These are phyloP conservation scores for Pythium sukuiense DNA, from an alignment of 352 stramenopile species.

Conservation along the genomic window DNA sequence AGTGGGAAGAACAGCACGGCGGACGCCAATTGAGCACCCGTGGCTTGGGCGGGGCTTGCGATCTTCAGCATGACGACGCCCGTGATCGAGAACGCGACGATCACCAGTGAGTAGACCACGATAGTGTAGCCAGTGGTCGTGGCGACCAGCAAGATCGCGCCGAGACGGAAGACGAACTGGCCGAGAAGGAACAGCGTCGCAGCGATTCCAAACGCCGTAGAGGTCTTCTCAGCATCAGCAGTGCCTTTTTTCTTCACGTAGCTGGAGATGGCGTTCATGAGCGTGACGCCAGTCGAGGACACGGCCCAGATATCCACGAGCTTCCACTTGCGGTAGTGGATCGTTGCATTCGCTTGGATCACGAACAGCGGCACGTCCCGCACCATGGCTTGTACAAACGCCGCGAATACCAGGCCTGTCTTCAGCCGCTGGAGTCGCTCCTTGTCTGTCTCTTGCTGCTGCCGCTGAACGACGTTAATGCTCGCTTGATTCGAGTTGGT, in stretches of 20 bases:
- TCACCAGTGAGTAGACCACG: constrained; percentile 34
- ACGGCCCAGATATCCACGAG: constrained; percentile 64
- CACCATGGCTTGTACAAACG: constrained; percentile 71
- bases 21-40: constrained; percentile 38
- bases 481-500: background rate
- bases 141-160: constrained; percentile 62
- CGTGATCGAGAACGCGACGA: constrained; percentile 39
- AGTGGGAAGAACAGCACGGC: constrained; percentile 67
- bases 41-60: constrained; percentile 37
- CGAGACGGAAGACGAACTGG: constrained; percentile 61
- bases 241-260: constrained; percentile 33
- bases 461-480: constrained; percentile 4
- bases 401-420: constrained; percentile 42
- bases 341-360: constrained; percentile 73
- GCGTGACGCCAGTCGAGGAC: constrained; percentile 46
- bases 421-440: constrained; percentile 25
- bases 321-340: constrained; percentile 82
- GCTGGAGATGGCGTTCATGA: constrained; percentile 40
- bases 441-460: constrained; percentile 4
- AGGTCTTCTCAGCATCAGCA: background rate
- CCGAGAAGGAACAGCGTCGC: constrained; percentile 50
- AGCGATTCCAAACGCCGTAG: constrained; percentile 29
- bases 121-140: constrained; percentile 57
- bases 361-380: constrained; percentile 73
- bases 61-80: constrained; percentile 37